These are phyloP conservation scores for Alternaria sp. DNA, from an alignment of 2,329 filamentous ascomycete species.

Conservation along the genomic window DNA sequence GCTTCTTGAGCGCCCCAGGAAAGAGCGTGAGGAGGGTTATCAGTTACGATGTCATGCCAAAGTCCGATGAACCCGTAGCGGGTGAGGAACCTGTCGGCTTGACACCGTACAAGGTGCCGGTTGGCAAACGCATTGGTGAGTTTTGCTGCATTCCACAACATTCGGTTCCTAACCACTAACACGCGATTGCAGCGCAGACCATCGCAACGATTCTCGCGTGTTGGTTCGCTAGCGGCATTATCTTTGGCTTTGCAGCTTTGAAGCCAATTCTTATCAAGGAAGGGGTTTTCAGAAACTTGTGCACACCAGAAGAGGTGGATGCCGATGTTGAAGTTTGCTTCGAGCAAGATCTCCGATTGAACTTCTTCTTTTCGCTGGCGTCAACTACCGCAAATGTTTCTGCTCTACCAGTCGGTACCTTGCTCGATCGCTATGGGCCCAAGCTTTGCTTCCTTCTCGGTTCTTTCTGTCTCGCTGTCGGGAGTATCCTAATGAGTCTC, in stretches of 20 bases:
- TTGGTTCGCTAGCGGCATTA: constrained; percentile 53
- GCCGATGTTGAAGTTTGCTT: constrained; percentile 49
- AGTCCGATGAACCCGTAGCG: constrained; percentile 45
- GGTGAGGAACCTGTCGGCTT: constrained; percentile 55
- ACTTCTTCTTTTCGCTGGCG: constrained; percentile 51
- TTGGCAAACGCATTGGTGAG: constrained; percentile 45
- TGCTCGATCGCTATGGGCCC: constrained; percentile 52
- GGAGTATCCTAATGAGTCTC: constrained; percentile 51
- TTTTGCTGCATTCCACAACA: constrained; percentile 21
- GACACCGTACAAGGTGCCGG: constrained; percentile 61
- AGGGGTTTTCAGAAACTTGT: constrained; percentile 50
- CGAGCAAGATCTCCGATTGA: constrained; percentile 52
- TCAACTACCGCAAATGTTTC: constrained; percentile 53
- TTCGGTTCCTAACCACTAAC: constrained; percentile 21
- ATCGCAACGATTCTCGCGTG: constrained; percentile 48
- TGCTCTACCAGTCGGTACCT: constrained; percentile 48
- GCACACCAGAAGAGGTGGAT: constrained; percentile 48
- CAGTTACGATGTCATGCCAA: constrained; percentile 60
- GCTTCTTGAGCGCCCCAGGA: constrained; percentile 30
- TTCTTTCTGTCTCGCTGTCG: constrained; percentile 43
- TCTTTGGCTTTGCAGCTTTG: constrained; percentile 53
- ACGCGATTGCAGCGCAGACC: constrained; percentile 42
- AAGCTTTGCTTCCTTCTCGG: constrained; percentile 45
- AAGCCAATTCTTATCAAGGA: constrained; percentile 53
- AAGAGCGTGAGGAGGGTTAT: constrained; percentile 53